Base-by-base conservation (phyloP, 805 yeast species). In the Saccharomycopsis lassenensis region DNA sequence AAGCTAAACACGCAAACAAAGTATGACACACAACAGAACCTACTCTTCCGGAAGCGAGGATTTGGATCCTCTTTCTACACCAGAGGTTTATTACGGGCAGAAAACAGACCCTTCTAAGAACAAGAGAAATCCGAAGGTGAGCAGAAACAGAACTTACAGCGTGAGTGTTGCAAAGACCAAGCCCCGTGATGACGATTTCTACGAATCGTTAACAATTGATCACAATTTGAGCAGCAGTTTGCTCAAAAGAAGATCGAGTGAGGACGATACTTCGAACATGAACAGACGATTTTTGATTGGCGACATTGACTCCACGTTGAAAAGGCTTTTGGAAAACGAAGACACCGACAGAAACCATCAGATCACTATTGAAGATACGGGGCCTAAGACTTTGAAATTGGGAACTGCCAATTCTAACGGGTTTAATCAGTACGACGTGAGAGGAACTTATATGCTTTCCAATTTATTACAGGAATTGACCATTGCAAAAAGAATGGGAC, bases 371-470 rank as follows among this genome's bases (percentile, higher is more conserved):
- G 93, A 82, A 48, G 93, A 83, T 51, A 71, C 72, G 2, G 93
- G 93, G 1, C 91, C 93, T 3, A 82, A 82, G 52, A 84, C 77
- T n/a, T 59, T 82, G 41, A 69, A 71, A 47, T 62, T 83, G 10
- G 91, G 91, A 6, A 84, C 96, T 2, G 84, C 77, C 24, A 81
- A 82, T 52, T 84, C 94, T 3, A 73, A 76, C 49, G 96, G 95
- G 1, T 83, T 59, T 58, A 76, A 72, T 25, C 77, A 71, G 47
- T 69, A 70, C 37, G 82, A 77, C 42, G 67, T 86, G 38, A 62
- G 94, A 41, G 96, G 96, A 3, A 86, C 95, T 0, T 86, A 86
- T 52, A 81, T 81, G 87, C 59, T 86, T 33, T 77, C 91, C 0
- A 87, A 87, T 55, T 58, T 87, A 26, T 63, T 86, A 38, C 95